Evolutionary conservation across 441 rosid genomes (phyloP).

Genomic region (Erysimum pusillum): DNA sequence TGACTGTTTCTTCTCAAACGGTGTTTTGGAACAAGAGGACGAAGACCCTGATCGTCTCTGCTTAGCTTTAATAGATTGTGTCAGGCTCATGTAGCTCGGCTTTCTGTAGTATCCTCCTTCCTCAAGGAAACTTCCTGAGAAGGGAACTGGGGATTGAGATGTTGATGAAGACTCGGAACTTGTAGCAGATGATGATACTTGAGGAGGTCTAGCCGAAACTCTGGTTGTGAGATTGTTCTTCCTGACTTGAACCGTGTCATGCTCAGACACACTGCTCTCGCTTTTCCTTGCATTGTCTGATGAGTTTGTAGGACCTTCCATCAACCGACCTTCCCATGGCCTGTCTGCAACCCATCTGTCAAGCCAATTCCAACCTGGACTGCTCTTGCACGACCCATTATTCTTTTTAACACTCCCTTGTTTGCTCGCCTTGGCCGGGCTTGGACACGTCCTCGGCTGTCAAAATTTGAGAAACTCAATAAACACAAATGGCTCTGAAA

Average conservation of each 20-base stretch:
- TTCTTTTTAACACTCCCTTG: slow-evolving; percentile 57
- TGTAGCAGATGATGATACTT: slow-evolving; percentile 56
- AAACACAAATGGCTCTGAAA: slow-evolving; percentile 5
- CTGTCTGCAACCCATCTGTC: slow-evolving; percentile 82
- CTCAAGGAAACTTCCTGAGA: slow-evolving; percentile 60
- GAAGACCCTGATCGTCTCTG: slow-evolving; percentile 51
- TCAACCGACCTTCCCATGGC: slow-evolving; percentile 75
- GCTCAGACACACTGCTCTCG: slow-evolving; percentile 55
- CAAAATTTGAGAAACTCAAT: slow-evolving; percentile 41
- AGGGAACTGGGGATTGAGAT: slow-evolving; percentile 63
- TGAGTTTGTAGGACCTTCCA: slow-evolving; percentile 54
- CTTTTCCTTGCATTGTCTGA: slow-evolving; percentile 62
- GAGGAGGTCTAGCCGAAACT: slow-evolving; percentile 74
- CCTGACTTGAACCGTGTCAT: slow-evolving; percentile 62
- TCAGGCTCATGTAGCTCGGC: slow-evolving; percentile 86
- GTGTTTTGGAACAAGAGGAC: slow-evolving; percentile 36
- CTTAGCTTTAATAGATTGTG: slow-evolving; percentile 87
- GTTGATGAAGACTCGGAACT: slow-evolving; percentile 83
- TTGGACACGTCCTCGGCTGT: slow-evolving; percentile 66
- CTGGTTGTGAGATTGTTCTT: slow-evolving; percentile 81
- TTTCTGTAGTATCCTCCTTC: slow-evolving; percentile 56
- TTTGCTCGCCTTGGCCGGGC: slow-evolving; percentile 64
- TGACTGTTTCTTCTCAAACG: slow-evolving; percentile 45
- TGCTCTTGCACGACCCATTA: slow-evolving; percentile 52
- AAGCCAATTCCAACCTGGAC: slow-evolving; percentile 70